Evolutionary conservation across 108 stramenopile species (phyloP), one percentile per base, ranked within the genome.

Genomic region (Skeletonema grethae): DNA sequence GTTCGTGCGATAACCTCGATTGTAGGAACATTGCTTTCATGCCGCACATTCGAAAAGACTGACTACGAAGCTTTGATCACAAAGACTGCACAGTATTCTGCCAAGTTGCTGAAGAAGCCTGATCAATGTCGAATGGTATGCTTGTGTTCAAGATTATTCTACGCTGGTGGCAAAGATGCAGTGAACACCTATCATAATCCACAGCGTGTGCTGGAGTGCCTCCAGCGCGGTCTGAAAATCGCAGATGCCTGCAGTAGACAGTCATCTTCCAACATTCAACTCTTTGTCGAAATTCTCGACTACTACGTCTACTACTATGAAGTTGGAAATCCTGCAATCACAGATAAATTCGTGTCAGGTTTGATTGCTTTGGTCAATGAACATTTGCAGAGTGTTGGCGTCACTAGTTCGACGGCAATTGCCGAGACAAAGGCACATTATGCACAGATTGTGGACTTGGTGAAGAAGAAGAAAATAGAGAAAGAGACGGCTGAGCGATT

Each of bases 241-340:
- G 97, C 97, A 0, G 97, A 98, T 82, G 87, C 88, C 5, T 97
- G 96, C 68, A 96, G 92, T 28, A 73, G 77, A 41, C 57, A 84
- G 1, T 80, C 90, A 34, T 80, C 91, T 13, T 66, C 82, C 15
- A 86, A 97, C 67, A 78, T 97, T 7, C 58, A 67, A 5, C 89
- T 99, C 4, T 99, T 99, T 79, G 96, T 98, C 5, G 95, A 98
- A 75, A 90, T 99, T 32, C 71, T 99, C 9, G 97, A 99, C 66
- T 89, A 89, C 45, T 99, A 98, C 72, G 69, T 98, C 4, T 96
- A 94, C 77, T 98, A 95, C 75, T 99, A 95, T 57, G 98, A 98
- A 53, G 84, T 86, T 32, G 85, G 88, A 66, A 91, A 90, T 70
- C 96, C 97, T 16, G 75, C 81, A 22, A 95, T 98, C 43, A 87